Evolutionary conservation across 1,139 yeast species (phyloP).

Genomic region (Eremothecium cymbalariae): DNA sequence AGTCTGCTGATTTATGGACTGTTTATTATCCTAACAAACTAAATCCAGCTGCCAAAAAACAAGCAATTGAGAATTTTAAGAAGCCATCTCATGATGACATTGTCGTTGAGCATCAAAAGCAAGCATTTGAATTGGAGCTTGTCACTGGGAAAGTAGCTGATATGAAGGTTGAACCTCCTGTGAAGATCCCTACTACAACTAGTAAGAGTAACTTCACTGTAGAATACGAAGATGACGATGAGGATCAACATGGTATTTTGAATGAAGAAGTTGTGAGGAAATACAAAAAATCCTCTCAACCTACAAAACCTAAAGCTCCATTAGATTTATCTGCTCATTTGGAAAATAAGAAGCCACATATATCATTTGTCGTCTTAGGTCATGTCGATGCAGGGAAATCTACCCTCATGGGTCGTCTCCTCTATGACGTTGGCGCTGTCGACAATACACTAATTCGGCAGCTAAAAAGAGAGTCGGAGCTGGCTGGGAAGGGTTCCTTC

Average conservation of each 20-base stretch:
- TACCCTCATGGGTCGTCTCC: constrained; percentile 81
- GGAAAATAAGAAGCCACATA: constrained; percentile 47
- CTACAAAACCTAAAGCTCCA: constrained; percentile 34
- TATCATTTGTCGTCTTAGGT: constrained; percentile 81
- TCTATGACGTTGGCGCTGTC: constrained; percentile 75
- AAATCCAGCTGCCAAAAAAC: constrained; percentile 27
- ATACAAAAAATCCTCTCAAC: constrained; percentile 22
- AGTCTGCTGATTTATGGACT: constrained; percentile 16
- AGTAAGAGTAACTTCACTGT: too few species aligned
- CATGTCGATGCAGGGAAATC: constrained; percentile 99
- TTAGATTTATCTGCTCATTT: constrained; percentile 32
- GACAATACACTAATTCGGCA: constrained; percentile 71
- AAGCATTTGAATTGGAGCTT: constrained; percentile 37
- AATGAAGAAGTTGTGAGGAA: constrained; percentile 14
- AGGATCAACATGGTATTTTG: constrained; percentile 14
- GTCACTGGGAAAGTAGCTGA: constrained; percentile 12
- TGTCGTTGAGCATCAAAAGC: constrained; percentile 52
- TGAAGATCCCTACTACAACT: too few species aligned
- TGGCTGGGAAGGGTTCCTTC: constrained; percentile 83
- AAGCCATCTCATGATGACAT: constrained; percentile 82
- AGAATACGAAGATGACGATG: too few species aligned
- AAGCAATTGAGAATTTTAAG: constrained; percentile 49
- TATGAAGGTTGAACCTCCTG: constrained; percentile 2
- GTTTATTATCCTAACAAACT: constrained; percentile 26
- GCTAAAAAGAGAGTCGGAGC: constrained; percentile 70